Conservation (phyloP, 192 early-diverging fungal genomes). For the Geranomyces variabilis region DNA sequence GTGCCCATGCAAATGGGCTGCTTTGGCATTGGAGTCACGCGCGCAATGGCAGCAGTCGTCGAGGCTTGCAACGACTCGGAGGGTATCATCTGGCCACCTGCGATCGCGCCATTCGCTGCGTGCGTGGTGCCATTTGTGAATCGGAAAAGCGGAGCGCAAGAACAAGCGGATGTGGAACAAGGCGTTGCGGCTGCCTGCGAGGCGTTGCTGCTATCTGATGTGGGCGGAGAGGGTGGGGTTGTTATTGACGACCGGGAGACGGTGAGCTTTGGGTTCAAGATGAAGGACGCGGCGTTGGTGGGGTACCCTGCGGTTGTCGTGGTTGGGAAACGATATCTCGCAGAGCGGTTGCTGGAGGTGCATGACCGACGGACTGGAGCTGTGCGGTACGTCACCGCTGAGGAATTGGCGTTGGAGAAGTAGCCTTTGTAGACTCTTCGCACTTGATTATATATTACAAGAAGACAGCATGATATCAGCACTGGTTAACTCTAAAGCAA, state of each 20-base stretch:
- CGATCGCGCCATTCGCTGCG: constrained; percentile 74
- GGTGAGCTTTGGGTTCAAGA: constrained; percentile 73
- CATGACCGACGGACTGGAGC: constrained; percentile 12
- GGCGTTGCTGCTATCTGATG: background rate
- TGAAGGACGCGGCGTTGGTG: constrained; percentile 80
- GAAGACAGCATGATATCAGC: too few species aligned
- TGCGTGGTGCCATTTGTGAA: constrained; percentile 29
- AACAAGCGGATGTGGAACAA: constrained; percentile 6
- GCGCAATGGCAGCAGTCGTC: constrained; percentile 79
- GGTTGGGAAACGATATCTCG: constrained; percentile 59
- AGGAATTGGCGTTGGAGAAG: too few species aligned
- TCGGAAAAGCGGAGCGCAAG: constrained; percentile 3
- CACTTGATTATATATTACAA: too few species aligned
- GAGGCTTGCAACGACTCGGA: constrained; percentile 66
- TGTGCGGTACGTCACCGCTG: too few species aligned
- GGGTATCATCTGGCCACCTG: constrained; percentile 79
- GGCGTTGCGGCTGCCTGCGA: background rate
- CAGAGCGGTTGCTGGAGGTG: constrained; percentile 39
- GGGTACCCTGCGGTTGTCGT: constrained; percentile 81
- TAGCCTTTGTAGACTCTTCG: too few species aligned
- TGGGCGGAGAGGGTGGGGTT: constrained; percentile 50
- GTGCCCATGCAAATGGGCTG: constrained; percentile 84
- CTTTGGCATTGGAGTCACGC: constrained; percentile 86
- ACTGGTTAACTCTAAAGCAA: too few species aligned
- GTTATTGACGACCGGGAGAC: constrained; percentile 73